phyloP scores from a whole-genome alignment of 257 asterid genomes.

The Capsicum baccatum region DNA sequence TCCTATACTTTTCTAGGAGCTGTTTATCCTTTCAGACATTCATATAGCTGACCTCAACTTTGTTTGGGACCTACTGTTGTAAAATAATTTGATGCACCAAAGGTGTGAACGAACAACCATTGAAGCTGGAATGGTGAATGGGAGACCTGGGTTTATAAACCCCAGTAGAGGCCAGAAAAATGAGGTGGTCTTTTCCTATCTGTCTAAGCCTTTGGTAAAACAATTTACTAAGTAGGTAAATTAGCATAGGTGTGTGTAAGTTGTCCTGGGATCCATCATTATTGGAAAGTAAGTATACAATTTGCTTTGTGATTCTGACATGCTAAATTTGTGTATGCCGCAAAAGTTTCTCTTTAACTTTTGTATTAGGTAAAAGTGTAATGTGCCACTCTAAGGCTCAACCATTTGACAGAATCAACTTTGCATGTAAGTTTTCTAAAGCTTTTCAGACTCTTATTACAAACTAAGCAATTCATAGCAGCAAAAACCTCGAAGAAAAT shows the following conservation, averaged over 20 bases:
- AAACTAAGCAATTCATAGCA: neutral
- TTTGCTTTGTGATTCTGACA: neutral
- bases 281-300: neutral
- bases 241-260: neutral
- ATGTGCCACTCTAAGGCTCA: conserved; percentile 11
- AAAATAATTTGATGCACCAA: conserved; percentile 24
- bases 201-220: neutral
- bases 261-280: neutral
- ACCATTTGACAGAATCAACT: neutral
- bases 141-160: conserved; percentile 1
- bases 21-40: neutral
- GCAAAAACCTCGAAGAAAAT: neutral
- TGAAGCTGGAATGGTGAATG: neutral
- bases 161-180: neutral
- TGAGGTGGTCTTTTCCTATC: neutral
- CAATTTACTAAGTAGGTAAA: neutral
- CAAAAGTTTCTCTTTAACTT: conserved; percentile 1
- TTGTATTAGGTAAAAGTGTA: neutral
- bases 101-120: neutral
- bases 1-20: conserved; percentile 2
- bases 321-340: neutral
- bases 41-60: neutral
- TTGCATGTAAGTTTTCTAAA: neutral
- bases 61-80: neutral
- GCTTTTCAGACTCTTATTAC: neutral